Evolutionary conservation across 768 basidiomycete genomes (phyloP), one percentile per base, ranked within the genome.

Genomic region (Pleurotus cornucopiae): DNA sequence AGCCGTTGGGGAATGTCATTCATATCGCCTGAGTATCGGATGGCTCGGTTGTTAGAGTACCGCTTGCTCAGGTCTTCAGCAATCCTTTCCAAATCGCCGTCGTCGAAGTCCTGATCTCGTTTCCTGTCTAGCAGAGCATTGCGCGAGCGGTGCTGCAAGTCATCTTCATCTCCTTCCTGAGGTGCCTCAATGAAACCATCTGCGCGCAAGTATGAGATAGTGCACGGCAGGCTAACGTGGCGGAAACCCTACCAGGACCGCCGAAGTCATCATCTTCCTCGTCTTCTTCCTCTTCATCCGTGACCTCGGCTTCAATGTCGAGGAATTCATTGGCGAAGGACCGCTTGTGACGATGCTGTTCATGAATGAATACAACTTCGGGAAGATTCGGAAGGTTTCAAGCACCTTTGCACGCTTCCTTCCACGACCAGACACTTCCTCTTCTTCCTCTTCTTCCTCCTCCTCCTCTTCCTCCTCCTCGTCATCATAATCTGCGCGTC

Each of bases 211-310:
- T 64, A 47, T 47, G 30, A 34, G 30, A 11, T 39, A 47, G 41
- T 52, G 53, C 23, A 53, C 46, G 37, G 5, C 39, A 39, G 25
- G 18, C 6, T 4, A 23, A 1, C 16, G 1, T 14, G 38, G 39
- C 30, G 57, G 25, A 11, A 20, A 45, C 65, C 78, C 14, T 45
- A 80, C 78, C 80, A 62, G 75, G 72, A 9, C 77, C 88, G 57
- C 79, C 81, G 54, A 91, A 91, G 16, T 89, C 78, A 6, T 76
- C 89, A 2, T 90, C 90, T 5, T 87, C 92, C 16, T 96, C 94
- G 2, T 89, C 89, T 21, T 98, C 97, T 37, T 97, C 96, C 3
- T 98, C 97, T 16, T 98, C 97, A 26, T 97, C 94, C 62, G 94
- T 94, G 16, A 96, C 95, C 67, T 94, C 93, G 54, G 94, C 94